Base-by-base conservation (phyloP, 2,329 filamentous ascomycete genomes). In the Penicillium psychrosexuale region DNA sequence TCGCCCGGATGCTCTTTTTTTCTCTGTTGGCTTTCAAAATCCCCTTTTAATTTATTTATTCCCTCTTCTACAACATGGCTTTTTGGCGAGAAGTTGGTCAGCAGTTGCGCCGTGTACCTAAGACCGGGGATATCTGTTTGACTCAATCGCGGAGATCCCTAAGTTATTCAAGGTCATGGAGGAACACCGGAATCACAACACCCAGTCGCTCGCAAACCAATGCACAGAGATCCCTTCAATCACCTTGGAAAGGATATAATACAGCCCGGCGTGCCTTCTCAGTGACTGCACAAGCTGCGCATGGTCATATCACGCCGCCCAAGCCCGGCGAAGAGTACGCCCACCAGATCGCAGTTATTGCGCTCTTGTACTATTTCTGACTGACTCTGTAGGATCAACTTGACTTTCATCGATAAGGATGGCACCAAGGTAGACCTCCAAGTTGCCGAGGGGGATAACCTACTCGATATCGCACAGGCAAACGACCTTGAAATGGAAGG, bases 401-500 rank as follows among this genome's bases (percentile, higher is more conserved):
- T 99, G 27, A 96, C 92, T 0, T 97, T 97, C 72, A 83, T 97
- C 63, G 92, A 97, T 74, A 97, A 97, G 75, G 91, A 97, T 19
- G 87, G 87, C 47, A 79, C 84, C 30, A 81, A 86, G 62, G 82
- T 90, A 72, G 90, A 87, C 57, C 84, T 97, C 66, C 85, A 88
- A 56, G 93, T 97, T 8, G 80, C 84, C 13, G 85, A 89, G 65
- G 94, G 94, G 47, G 91, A 96, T 75, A 99, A 99, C 73, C 80
- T 99, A 51, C 82, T 99, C 51, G 93, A 97, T 69, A 93, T 99
- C 68, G 94, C 93, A 22, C 93, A 97, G 72, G 90, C 89, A 43
- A 84, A 97, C 74, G 93, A 97, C 69, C 79, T 99, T 39, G 94
- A 99, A 74, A 97, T 99, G 93, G 94, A 99, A 80, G 92, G 84